phyloP scores from a whole-genome alignment of 164 flowering plant species.

The Piper longum region DNA sequence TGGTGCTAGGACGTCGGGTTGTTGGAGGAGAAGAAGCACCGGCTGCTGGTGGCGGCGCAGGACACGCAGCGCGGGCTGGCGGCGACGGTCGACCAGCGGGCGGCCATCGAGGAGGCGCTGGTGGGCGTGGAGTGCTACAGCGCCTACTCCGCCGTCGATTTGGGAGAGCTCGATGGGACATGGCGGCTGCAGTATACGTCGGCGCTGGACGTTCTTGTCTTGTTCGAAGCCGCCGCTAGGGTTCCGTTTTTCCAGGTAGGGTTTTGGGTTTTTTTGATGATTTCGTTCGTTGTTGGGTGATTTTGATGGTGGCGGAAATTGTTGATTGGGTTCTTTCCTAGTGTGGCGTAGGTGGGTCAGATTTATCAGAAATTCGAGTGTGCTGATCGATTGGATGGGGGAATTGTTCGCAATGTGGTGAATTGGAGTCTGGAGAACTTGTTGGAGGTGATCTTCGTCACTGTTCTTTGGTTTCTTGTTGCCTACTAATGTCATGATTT shows the following conservation, averaged over 20 bases:
- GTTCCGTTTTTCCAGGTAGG: constrained; percentile 70
- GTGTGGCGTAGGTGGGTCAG: constrained; percentile 58
- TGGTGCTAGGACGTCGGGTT: constrained; percentile 10
- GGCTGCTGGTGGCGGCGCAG: constrained; percentile 44
- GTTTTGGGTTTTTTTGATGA: background rate
- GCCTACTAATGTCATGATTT: background rate
- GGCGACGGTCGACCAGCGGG: constrained; percentile 62
- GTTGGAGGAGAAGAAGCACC: constrained; percentile 46
- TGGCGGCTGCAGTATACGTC: constrained; percentile 97
- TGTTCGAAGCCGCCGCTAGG: constrained; percentile 57
- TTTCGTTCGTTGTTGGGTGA: background rate
- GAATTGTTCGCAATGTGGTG: constrained; percentile 71
- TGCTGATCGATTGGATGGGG: constrained; percentile 33
- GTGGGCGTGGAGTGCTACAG: constrained; percentile 56
- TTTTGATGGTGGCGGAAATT: background rate
- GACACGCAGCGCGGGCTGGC: constrained; percentile 72
- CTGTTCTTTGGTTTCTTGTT: background rate
- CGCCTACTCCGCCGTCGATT: constrained; percentile 39
- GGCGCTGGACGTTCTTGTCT: constrained; percentile 82
- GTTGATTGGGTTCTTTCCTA: background rate
- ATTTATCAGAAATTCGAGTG: constrained; percentile 90
- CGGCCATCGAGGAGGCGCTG: constrained; percentile 71
- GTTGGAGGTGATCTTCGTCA: constrained; percentile 43
- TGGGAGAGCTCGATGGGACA: constrained; percentile 70
- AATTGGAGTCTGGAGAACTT: constrained; percentile 69